Conservation (phyloP, 805 yeast genomes). For the Hanseniaspora guilliermondii region DNA sequence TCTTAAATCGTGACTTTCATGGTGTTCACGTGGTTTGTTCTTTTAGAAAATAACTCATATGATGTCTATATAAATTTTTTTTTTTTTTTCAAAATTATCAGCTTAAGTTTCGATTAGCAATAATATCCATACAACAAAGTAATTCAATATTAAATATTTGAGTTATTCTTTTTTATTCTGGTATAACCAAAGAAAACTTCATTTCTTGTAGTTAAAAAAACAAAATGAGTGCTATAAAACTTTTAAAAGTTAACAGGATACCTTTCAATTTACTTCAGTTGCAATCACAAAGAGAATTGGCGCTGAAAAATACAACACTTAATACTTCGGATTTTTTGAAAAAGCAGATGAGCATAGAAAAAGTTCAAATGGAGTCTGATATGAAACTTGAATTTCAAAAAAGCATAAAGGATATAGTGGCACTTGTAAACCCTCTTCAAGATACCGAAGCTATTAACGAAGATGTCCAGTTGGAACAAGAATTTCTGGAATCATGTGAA, state of each 20-base stretch:
- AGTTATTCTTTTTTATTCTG: not conserved
- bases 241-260: slow-evolving; percentile 4
- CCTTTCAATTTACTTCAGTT: slow-evolving; percentile 3
- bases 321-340: not conserved
- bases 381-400: slow-evolving; percentile 11
- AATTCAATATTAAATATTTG: too few relatives aligned
- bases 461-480: slow-evolving; percentile 6
- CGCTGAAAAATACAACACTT: not conserved
- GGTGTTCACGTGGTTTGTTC: not conserved
- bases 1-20: slow-evolving; percentile 38
- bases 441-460: slow-evolving; percentile 10
- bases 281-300: slow-evolving; percentile 10
- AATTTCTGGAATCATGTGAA: slow-evolving; percentile 8
- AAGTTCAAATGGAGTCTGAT: slow-evolving; percentile 12
- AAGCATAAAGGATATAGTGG: slow-evolving; percentile 5
- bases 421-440: slow-evolving; percentile 9
- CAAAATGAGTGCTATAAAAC: not conserved
- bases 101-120: too few relatives aligned
- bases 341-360: slow-evolving; percentile 8
- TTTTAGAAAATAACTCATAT: not conserved
- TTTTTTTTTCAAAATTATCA: not conserved
- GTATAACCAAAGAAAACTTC: not conserved
- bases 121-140: too few relatives aligned
- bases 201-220: not conserved
- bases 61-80: not conserved